Conservation (phyloP, 306 rosid species). For the Hylodesmum podocarpum region DNA sequence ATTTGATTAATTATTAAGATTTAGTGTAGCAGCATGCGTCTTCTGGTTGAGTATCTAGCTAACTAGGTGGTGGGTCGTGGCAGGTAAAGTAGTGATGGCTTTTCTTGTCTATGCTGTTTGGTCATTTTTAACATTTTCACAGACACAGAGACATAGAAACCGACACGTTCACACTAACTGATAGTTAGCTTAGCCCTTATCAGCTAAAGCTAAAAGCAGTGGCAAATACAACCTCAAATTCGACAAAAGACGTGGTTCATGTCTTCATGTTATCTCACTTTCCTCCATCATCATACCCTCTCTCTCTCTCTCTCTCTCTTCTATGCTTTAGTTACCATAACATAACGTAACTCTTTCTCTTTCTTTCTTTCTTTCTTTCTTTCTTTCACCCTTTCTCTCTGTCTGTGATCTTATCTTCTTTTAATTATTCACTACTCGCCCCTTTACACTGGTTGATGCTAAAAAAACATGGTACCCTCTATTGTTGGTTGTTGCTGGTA, state of each 20-base stretch:
- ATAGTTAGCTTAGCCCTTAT: neutral
- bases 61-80: slow-evolving; percentile 18
- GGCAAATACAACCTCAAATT: slow-evolving; percentile 33
- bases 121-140: neutral
- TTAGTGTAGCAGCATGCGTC: slow-evolving; percentile 10
- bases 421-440: slow-evolving; percentile 38
- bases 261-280: slow-evolving; percentile 41
- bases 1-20: neutral
- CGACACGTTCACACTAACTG: slow-evolving; percentile 5
- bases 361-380: slow-evolving; percentile 20
- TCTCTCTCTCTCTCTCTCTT: neutral
- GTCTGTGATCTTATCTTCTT: slow-evolving; percentile 45
- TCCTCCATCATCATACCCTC: slow-evolving; percentile 18
- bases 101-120: slow-evolving; percentile 16
- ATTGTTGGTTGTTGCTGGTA: slow-evolving; percentile 26
- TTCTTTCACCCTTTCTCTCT: slow-evolving; percentile 29
- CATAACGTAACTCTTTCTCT: neutral
- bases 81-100: slow-evolving; percentile 22
- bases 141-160: neutral
- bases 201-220: neutral
- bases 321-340: neutral
- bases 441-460: slow-evolving; percentile 38
- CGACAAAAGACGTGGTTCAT: slow-evolving; percentile 36
- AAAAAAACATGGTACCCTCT: slow-evolving; percentile 27
- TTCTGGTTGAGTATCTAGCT: slow-evolving; percentile 20